Conservation (phyloP, 2,329 filamentous ascomycete genomes). For the Colletotrichum sp. region DNA sequence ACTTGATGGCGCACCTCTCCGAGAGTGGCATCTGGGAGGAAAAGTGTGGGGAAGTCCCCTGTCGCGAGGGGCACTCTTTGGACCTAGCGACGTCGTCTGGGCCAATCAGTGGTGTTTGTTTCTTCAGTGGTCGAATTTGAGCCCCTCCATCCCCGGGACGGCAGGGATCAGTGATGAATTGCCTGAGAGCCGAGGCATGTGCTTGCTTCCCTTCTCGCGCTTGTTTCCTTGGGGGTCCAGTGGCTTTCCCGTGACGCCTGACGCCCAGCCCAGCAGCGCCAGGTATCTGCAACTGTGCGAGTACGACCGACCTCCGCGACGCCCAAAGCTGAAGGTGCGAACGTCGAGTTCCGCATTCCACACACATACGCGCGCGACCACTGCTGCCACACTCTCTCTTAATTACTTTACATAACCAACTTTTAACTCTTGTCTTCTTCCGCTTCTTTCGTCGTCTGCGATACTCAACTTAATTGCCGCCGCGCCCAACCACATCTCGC, state of each 20-base stretch:
- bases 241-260: not conserved
- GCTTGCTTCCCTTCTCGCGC: not conserved
- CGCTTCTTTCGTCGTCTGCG: not conserved
- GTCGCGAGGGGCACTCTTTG: not conserved
- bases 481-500: not conserved
- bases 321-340: not conserved
- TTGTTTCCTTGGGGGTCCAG: not conserved
- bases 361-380: not conserved
- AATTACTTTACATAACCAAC: not conserved
- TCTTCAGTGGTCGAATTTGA: not conserved
- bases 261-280: not conserved
- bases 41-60: slow-evolving; percentile 17
- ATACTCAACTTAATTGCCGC: not conserved
- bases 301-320: not conserved
- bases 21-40: not conserved
- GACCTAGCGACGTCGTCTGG: not conserved
- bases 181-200: slow-evolving; percentile 21
- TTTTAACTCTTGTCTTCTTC: not conserved
- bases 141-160: not conserved
- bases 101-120: not conserved
- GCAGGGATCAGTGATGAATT: not conserved
- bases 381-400: not conserved
- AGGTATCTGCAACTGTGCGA: not conserved
- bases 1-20: not conserved
- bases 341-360: not conserved